phyloP scores from a whole-genome alignment of 208 protist genomes.

The Porcisia deanei region DNA sequence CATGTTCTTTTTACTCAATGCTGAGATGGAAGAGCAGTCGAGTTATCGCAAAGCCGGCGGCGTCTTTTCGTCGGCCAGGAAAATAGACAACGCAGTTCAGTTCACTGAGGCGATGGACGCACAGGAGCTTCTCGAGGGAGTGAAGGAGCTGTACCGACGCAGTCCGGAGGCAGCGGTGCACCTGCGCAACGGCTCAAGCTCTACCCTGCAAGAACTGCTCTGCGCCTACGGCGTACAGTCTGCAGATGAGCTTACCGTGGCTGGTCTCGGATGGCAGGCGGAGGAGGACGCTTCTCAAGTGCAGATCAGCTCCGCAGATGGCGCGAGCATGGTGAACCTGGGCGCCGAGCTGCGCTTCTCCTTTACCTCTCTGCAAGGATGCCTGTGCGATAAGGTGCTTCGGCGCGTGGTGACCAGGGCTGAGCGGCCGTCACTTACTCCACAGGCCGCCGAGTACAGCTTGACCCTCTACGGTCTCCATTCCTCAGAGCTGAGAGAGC shows the following conservation, averaged over 20 bases:
- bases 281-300: conserved; percentile 26
- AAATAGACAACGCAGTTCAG: conserved; percentile 84
- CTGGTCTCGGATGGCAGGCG: conserved; percentile 84
- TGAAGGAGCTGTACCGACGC: conserved; percentile 71
- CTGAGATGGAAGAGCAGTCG: conserved; percentile 83
- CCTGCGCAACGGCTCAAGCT: conserved; percentile 55
- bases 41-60: conserved; percentile 79
- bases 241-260: conserved; percentile 70
- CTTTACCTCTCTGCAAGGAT: conserved; percentile 68
- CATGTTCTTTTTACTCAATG: conserved; percentile 92
- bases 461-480: conserved; percentile 82
- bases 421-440: conserved; percentile 45
- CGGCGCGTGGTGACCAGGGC: conserved; percentile 50
- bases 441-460: conserved; percentile 80
- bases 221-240: conserved; percentile 53
- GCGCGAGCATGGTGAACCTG: conserved; percentile 38
- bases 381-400: conserved; percentile 59
- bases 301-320: conserved; percentile 31
- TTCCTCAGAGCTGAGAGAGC: conserved; percentile 52
- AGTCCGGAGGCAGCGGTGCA: conserved; percentile 54
- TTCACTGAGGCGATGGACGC: conserved; percentile 72
- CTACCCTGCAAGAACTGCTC: conserved; percentile 82
- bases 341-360: conserved; percentile 83
- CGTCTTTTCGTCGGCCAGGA: conserved; percentile 79
- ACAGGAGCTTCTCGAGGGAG: conserved; percentile 81